Conservation (phyloP, 331 rosid genomes). For the Saraca asoca region DNA sequence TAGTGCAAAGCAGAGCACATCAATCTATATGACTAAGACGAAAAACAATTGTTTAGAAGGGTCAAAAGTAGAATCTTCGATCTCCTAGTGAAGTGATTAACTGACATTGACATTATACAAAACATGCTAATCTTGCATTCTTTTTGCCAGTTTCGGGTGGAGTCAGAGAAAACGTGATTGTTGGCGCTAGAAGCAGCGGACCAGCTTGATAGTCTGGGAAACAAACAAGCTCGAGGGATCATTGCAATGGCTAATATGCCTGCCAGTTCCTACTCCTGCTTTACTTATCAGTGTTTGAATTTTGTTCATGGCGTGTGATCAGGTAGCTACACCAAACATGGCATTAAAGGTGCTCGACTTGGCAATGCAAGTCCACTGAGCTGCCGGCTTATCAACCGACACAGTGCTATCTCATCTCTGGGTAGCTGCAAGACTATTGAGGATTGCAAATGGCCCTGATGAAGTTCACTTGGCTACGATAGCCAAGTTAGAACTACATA, state of each 20-base stretch:
- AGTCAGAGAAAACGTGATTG: slow-evolving; percentile 76
- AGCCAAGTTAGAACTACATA: slow-evolving; percentile 78
- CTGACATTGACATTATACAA: slow-evolving; percentile 3
- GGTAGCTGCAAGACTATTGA: slow-evolving; percentile 80
- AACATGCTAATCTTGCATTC: slow-evolving; percentile 24
- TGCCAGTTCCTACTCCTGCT: too few relatives aligned
- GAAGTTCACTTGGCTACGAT: slow-evolving; percentile 94
- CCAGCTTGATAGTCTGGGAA: slow-evolving; percentile 86
- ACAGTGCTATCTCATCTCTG: slow-evolving; percentile 88
- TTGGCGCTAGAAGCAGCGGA: slow-evolving; percentile 92
- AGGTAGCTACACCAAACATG: slow-evolving; percentile 97
- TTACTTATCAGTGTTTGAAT: too few relatives aligned
- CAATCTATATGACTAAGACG: too few relatives aligned
- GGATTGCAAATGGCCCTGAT: slow-evolving; percentile 95
- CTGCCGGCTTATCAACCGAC: slow-evolving; percentile 80
- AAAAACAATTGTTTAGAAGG: not conserved
- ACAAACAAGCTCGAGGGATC: slow-evolving; percentile 80
- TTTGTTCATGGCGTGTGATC: too few relatives aligned
- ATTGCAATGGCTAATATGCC: slow-evolving; percentile 99
- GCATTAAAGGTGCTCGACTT: slow-evolving; percentile 81
- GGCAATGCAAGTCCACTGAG: slow-evolving; percentile 98
- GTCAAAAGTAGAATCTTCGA: too few relatives aligned
- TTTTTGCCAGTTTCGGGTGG: slow-evolving; percentile 79
- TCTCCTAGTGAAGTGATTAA: too few relatives aligned
- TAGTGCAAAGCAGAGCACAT: not conserved